Conservation (phyloP, 208 protist species). For the Balamuthia mandrillaris region DNA sequence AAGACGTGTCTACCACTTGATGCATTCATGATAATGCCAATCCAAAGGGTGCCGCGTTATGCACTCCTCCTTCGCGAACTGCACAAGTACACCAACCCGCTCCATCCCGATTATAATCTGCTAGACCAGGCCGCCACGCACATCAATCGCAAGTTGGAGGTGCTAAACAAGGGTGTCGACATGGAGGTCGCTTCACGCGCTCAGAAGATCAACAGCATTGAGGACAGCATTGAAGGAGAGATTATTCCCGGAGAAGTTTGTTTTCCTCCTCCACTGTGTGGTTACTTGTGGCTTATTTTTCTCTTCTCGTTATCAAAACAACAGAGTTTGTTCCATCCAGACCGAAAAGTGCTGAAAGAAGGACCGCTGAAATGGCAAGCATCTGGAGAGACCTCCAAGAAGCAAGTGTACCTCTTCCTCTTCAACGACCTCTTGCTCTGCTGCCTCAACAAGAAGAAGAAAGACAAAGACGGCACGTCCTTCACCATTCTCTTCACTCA, state of each 20-base stretch:
- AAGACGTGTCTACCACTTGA: no score
- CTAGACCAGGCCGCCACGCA: no score
- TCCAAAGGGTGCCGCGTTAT: no score
- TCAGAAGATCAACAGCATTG: background rate
- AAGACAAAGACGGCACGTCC: no score
- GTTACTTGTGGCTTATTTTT: background rate
- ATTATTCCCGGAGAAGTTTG: background rate
- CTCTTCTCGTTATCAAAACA: background rate
- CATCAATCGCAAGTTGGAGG: no score
- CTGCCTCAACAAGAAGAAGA: slow-evolving; percentile 23
- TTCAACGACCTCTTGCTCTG: slow-evolving; percentile 10
- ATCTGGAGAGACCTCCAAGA: background rate
- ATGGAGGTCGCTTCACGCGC: background rate
- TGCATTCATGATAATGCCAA: no score
- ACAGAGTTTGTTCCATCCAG: background rate
- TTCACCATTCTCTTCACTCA: no score
- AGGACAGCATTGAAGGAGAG: background rate
- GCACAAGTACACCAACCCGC: no score
- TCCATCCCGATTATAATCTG: no score
- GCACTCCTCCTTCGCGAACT: no score
- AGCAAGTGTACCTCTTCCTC: slow-evolving; percentile 1
- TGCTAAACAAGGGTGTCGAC: background rate
- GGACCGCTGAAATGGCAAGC: background rate
- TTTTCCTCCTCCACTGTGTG: background rate
- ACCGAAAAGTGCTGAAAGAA: background rate